These are phyloP conservation scores for Macrophomina pseudophaseolina DNA, from an alignment of 2,329 filamentous ascomycete species.

Conservation along the genomic window DNA sequence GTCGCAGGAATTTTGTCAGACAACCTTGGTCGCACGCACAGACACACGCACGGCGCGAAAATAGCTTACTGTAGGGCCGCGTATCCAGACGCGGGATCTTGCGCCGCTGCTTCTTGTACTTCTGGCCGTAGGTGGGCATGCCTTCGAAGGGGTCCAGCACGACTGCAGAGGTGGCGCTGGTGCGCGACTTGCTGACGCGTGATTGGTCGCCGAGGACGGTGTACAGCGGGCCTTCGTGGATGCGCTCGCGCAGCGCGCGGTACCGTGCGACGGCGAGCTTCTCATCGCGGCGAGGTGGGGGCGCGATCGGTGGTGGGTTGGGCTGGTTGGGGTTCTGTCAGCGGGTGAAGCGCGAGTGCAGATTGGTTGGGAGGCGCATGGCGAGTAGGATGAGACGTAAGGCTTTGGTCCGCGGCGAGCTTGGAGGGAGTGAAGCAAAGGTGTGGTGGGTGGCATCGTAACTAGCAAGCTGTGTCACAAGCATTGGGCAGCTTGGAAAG, in stretches of 20 bases:
- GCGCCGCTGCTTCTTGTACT: conserved; percentile 62
- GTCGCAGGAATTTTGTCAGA: too few relatives aligned
- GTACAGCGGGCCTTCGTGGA: conserved; percentile 66
- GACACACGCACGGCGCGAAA: background rate
- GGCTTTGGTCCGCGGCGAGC: background rate
- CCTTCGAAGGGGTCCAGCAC: conserved; percentile 65
- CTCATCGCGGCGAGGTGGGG: conserved; percentile 52
- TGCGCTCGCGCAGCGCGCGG: conserved; percentile 57
- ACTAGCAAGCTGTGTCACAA: background rate
- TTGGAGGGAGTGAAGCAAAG: conserved; percentile 1
- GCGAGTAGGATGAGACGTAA: background rate
- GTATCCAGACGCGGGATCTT: conserved; percentile 60
- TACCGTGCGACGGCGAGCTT: conserved; percentile 55
- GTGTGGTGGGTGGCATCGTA: background rate
- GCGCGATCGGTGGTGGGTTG: conserved; percentile 26
- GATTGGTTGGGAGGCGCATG: background rate
- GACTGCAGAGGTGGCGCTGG: conserved; percentile 35
- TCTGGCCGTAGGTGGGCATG: conserved; percentile 64
- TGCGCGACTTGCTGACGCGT: conserved; percentile 47
- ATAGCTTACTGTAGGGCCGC: conserved; percentile 58
- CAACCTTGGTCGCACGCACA: too few relatives aligned
- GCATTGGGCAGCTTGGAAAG: too few relatives aligned
- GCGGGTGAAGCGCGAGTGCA: background rate
- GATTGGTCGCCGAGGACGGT: conserved; percentile 57
- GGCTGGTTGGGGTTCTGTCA: conserved; percentile 8